These are phyloP conservation scores for Tulasnella sp. DNA, from an alignment of 768 basidiomycete species.

Conservation along the genomic window DNA sequence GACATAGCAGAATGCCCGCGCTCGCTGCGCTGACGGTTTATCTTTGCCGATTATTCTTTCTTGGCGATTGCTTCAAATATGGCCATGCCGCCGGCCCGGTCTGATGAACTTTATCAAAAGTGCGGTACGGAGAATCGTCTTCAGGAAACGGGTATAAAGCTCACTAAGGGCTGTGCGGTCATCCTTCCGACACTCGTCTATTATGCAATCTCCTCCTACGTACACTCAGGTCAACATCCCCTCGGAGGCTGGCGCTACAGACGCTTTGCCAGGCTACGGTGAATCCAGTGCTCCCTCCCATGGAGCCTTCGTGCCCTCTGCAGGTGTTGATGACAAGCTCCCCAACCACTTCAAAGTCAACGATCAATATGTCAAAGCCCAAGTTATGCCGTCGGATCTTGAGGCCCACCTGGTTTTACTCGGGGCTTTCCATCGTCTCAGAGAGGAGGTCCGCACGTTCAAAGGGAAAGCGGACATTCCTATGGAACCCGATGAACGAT, in stretches of 20 bases:
- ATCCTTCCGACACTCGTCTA: neutral
- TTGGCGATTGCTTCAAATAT: neutral
- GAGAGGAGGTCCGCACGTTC: conserved; percentile 26
- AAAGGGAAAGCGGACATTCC: neutral
- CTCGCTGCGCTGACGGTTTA: neutral
- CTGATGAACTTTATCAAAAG: neutral
- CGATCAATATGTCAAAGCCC: conserved; percentile 17
- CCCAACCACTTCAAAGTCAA: conserved; percentile 6
- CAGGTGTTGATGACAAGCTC: neutral
- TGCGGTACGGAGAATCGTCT: neutral
- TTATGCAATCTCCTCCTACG: neutral
- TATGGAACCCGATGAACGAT: conserved; percentile 36
- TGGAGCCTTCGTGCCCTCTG: too few species aligned
- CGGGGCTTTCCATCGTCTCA: conserved; percentile 35
- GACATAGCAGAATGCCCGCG: neutral
- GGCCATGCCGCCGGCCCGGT: neutral
- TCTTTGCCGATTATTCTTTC: neutral
- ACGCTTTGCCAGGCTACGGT: too few species aligned
- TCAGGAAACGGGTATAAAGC: neutral
- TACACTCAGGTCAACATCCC: neutral
- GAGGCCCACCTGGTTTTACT: conserved; percentile 35
- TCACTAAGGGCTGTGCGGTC: neutral
- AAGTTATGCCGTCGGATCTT: conserved; percentile 32
- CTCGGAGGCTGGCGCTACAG: neutral
- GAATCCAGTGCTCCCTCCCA: too few species aligned